Evolutionary conservation across 2,329 filamentous ascomycete species (phyloP), one percentile per base, ranked within the genome.

Genomic region (Talaromyces sp.): DNA sequence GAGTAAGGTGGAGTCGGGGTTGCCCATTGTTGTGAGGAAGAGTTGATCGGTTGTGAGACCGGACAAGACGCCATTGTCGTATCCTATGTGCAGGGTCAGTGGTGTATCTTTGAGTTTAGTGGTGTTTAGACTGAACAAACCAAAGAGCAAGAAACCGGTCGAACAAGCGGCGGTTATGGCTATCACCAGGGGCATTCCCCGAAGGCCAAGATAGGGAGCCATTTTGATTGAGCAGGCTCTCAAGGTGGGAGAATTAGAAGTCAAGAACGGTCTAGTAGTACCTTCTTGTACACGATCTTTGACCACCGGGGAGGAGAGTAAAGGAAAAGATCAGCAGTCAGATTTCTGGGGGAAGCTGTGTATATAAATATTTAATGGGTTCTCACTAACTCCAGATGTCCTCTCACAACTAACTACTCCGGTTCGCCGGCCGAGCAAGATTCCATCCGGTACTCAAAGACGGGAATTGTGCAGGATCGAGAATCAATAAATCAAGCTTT

Each of bases 41-140:
- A 51, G n/a, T 15, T 53, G 17, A n/a, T 61, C 59, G n/a, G 59
- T 61, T 10, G 59, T 61, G 22, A 59, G 57, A 36, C 59, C 59
- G 8, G 59, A 61, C 45, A 61, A 61, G 22, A 61, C 57, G 3
- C 59, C 59, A 54, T 61, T 61, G 25, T 61, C 59, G 31, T 61
- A 61, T 15, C 59, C 59, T 61, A 39, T 9, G 8, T 17, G 15
- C n/a, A 19, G 1, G 2, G 25, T 37, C 6, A 56, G 36, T 40
- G 17, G 10, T 48, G 2, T 13, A 5, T 10, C 13, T 28, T 2
- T 17, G 2, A 25, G 39, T 3, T 28, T 17, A 11, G 10, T 5
- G 9, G 22, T 31, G 3, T 3, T 3, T 17, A 17, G 19, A 28
- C 2, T 17, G 10, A 43, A 45, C 53, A 19, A 28, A 59, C 57